phyloP scores from a whole-genome alignment of 2,329 filamentous ascomycete species.

The Cordyceps farinosa region DNA sequence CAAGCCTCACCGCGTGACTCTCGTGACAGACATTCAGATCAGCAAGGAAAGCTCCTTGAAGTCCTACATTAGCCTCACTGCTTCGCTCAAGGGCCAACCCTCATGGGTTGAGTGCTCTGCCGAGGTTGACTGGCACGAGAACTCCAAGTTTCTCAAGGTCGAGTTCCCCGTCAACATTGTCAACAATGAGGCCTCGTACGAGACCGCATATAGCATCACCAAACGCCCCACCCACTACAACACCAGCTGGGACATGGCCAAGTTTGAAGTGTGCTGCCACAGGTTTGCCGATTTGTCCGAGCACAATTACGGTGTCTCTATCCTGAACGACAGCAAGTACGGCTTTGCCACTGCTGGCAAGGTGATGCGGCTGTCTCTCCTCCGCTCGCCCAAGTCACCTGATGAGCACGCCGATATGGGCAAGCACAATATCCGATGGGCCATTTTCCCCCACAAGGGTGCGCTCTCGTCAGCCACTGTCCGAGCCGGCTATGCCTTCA shows the following conservation, averaged over 20 bases:
- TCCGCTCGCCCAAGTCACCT: slow-evolving; percentile 86
- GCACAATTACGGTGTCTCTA: slow-evolving; percentile 81
- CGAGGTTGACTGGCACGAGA: slow-evolving; percentile 95
- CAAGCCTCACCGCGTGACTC: slow-evolving; percentile 71
- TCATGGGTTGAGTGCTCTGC: slow-evolving; percentile 74
- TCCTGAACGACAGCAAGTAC: slow-evolving; percentile 94
- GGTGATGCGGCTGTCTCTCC: slow-evolving; percentile 81
- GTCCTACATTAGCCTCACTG: slow-evolving; percentile 77
- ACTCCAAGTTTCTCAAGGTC: slow-evolving; percentile 97
- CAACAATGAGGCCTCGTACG: slow-evolving; percentile 91
- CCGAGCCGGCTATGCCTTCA: slow-evolving; percentile 83
- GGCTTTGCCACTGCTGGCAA: slow-evolving; percentile 89
- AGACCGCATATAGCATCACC: slow-evolving; percentile 89
- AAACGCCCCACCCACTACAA: slow-evolving; percentile 95
- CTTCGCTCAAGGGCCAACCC: slow-evolving; percentile 54
- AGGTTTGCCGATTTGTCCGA: slow-evolving; percentile 91
- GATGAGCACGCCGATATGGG: slow-evolving; percentile 96
- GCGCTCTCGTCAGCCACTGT: slow-evolving; percentile 69
- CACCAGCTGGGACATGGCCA: slow-evolving; percentile 95
- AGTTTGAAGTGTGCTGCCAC: slow-evolving; percentile 95
- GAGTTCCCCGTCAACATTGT: slow-evolving; percentile 92
- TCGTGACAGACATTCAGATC: slow-evolving; percentile 82
- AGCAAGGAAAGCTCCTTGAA: slow-evolving; percentile 82
- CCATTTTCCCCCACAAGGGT: slow-evolving; percentile 80
- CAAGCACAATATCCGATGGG: slow-evolving; percentile 80